A percentile compares a stretch with the other conserved stretches of the same genome.
These are phyloP conservation scores for Mycena leptocephala DNA, from an alignment of 768 basidiomycete species.

Conservation along the genomic window DNA sequence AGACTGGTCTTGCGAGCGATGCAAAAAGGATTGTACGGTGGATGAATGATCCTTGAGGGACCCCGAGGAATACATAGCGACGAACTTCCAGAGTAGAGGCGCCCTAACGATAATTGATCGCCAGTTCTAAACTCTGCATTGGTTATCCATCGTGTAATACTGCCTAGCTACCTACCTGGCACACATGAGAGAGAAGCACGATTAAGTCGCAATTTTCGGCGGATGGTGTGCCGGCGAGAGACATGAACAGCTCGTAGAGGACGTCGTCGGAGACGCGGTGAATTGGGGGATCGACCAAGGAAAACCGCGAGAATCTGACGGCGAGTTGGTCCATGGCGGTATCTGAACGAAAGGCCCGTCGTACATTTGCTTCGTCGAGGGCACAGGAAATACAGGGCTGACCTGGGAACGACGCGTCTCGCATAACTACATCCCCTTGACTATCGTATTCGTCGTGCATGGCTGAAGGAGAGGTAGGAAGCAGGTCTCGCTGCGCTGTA, in stretches of 20 bases:
- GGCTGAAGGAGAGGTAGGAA: too few species aligned
- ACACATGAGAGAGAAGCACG: conserved; percentile 23
- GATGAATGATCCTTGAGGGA: neutral
- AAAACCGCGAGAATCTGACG: neutral
- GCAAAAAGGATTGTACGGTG: conserved; percentile 17
- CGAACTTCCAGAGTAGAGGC: conserved; percentile 22
- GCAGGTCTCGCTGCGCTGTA: too few species aligned
- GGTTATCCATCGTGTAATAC: too few species aligned
- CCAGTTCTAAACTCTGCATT: too few species aligned
- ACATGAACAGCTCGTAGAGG: conserved; percentile 21
- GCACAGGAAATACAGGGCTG: neutral
- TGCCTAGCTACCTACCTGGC: too few species aligned
- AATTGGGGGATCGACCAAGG: neutral
- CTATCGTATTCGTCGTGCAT: conserved; percentile 1
- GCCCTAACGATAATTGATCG: conserved; percentile 14
- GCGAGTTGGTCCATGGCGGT: neutral
- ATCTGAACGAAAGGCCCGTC: neutral
- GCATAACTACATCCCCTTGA: conserved; percentile 9
- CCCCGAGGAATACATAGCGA: neutral
- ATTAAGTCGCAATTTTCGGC: neutral
- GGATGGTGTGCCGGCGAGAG: conserved; percentile 20
- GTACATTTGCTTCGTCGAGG: neutral
- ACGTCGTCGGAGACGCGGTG: conserved; percentile 10
- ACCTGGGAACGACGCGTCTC: neutral
- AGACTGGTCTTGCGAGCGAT: conserved; percentile 17